Evolutionary conservation across 2,329 filamentous ascomycete species (phyloP).

Genomic region (Sporothrix variecibatus): DNA sequence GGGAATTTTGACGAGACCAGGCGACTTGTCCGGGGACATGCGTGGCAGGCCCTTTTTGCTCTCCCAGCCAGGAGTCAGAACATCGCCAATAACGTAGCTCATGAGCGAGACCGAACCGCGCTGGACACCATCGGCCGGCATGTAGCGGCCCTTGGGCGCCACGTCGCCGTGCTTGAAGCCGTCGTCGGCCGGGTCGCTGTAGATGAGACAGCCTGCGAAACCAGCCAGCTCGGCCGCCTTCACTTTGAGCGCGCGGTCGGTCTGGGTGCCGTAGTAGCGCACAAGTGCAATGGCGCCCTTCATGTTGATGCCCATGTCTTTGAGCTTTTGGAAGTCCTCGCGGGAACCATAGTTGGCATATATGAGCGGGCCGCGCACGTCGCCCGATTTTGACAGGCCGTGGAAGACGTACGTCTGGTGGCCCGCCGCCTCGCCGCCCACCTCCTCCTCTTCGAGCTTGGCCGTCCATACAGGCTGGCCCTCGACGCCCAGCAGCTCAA

Average conservation of each 20-base stretch:
- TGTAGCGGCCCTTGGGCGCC: slow-evolving; percentile 75
- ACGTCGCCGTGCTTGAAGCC: slow-evolving; percentile 72
- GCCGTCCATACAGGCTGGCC: slow-evolving; percentile 71
- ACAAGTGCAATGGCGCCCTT: slow-evolving; percentile 83
- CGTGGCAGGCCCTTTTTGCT: slow-evolving; percentile 66
- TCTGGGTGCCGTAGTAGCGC: slow-evolving; percentile 73
- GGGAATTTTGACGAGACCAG: slow-evolving; percentile 78
- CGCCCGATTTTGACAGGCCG: slow-evolving; percentile 82
- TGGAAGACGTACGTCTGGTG: slow-evolving; percentile 81
- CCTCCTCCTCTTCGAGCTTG: slow-evolving; percentile 77
- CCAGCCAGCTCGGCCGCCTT: slow-evolving; percentile 87
- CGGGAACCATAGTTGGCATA: slow-evolving; percentile 91
- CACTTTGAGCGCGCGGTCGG: slow-evolving; percentile 76
- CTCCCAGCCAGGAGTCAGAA: slow-evolving; percentile 86
- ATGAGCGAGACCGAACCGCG: slow-evolving; percentile 77
- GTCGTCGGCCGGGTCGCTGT: slow-evolving; percentile 85
- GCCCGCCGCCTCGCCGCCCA: slow-evolving; percentile 61
- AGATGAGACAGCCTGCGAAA: slow-evolving; percentile 84
- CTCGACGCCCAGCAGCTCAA: slow-evolving; percentile 75
- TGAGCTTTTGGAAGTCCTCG: slow-evolving; percentile 75
- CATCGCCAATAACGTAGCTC: slow-evolving; percentile 84
- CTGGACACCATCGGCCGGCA: slow-evolving; percentile 81
- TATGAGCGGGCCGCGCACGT: slow-evolving; percentile 81
- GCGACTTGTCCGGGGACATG: slow-evolving; percentile 67
- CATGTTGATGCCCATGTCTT: slow-evolving; percentile 70